These are phyloP conservation scores for Sarocladiaceae sp. DNA, from an alignment of 2,329 filamentous ascomycete genomes.

Conservation along the genomic window DNA sequence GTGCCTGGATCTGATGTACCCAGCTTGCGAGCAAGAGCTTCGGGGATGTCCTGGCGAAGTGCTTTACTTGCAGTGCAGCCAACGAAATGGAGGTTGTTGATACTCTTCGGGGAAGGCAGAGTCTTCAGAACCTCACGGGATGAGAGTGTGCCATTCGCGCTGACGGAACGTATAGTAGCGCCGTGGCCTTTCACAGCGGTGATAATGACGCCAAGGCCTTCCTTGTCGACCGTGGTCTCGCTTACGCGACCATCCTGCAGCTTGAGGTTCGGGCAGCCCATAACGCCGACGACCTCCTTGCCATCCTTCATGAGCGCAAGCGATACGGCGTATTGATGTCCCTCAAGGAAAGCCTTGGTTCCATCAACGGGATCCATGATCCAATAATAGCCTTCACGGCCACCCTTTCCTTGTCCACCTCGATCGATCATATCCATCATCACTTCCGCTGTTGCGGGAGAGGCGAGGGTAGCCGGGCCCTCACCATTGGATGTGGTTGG, in stretches of 20 bases:
- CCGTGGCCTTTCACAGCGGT: constrained; percentile 28
- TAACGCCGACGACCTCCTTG: constrained; percentile 51
- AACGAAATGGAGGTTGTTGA: constrained; percentile 26
- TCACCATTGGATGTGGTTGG: constrained; percentile 12
- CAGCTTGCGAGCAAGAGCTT: constrained; percentile 22
- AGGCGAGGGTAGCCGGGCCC: constrained; percentile 22
- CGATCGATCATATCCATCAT: constrained; percentile 60
- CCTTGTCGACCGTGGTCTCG: constrained; percentile 27
- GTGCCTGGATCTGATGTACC: constrained; percentile 30
- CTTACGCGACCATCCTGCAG: constrained; percentile 29
- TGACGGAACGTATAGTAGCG: constrained; percentile 22
- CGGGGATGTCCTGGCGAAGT: constrained; percentile 27
- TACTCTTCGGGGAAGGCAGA: constrained; percentile 16
- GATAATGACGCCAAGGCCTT: constrained; percentile 31
- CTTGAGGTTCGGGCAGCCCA: constrained; percentile 57
- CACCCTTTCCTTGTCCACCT: constrained; percentile 39
- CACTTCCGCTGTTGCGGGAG: constrained; percentile 43
- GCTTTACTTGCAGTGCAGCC: constrained; percentile 27
- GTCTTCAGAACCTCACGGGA: constrained; percentile 13
- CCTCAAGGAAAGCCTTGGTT: constrained; percentile 56
- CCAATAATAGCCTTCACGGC: constrained; percentile 45
- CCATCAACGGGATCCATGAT: constrained; percentile 63
- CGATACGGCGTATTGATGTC: constrained; percentile 60
- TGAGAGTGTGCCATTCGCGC: constrained; percentile 15
- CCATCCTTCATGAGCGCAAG: constrained; percentile 55